Evolutionary conservation across 441 rosid species (phyloP).

Genomic region (Erodium texanum): DNA sequence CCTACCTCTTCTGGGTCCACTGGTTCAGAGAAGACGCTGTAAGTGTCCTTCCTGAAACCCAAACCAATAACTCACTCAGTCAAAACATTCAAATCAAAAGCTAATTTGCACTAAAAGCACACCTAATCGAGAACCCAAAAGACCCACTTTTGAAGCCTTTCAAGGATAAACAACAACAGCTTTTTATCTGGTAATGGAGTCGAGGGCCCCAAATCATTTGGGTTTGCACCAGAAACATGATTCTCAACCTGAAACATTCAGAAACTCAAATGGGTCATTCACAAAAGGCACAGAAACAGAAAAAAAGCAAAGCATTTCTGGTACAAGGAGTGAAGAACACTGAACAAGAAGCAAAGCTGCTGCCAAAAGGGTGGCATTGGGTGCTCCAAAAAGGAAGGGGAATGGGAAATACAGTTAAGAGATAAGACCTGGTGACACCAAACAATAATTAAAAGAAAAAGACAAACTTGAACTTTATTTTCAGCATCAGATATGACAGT

Average conservation of each 20-base stretch:
- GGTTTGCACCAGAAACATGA: conserved; percentile 30
- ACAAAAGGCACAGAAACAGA: background rate
- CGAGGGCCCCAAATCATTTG: conserved; percentile 27
- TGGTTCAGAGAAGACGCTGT: conserved; percentile 75
- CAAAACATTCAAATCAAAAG: conserved; percentile 12
- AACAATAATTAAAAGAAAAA: conserved; percentile 23
- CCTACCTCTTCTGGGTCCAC: conserved; percentile 70
- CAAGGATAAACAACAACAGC: conserved; percentile 31
- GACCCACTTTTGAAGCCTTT: conserved; percentile 35
- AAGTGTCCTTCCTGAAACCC: conserved; percentile 60
- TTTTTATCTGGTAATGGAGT: conserved; percentile 32
- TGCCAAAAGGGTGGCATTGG: conserved; percentile 21
- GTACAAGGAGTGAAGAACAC: background rate
- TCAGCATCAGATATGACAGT: background rate
- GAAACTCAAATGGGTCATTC: background rate
- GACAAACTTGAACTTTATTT: conserved; percentile 22
- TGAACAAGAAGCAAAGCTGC: background rate
- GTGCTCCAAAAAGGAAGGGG: conserved; percentile 18
- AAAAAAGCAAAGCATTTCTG: background rate
- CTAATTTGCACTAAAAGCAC: background rate
- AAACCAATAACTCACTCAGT: conserved; percentile 6
- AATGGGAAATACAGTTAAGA: conserved; percentile 4
- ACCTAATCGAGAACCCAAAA: conserved; percentile 6
- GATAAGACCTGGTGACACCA: background rate
- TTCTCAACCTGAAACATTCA: conserved; percentile 34